Base-by-base conservation (phyloP, 2,329 filamentous ascomycete genomes). In the Colletotrichum sp. region DNA sequence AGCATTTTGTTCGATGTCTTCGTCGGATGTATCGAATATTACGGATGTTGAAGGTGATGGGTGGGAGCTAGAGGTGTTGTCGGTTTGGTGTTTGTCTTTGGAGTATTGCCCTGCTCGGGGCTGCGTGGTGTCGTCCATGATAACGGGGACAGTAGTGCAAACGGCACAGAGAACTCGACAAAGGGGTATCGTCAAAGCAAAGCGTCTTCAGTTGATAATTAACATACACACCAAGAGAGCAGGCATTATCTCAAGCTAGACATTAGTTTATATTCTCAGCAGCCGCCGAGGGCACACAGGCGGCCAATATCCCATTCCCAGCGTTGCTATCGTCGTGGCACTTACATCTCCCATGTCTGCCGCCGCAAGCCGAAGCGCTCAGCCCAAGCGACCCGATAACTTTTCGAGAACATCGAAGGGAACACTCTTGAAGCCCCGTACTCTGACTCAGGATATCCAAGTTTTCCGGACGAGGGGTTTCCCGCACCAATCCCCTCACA, bases 11-110 rank as follows among this genome's bases (percentile, higher is more conserved):
- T 70, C 68, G 10, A 70, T 21, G 13, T 60, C 52, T 69, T 63
- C 36, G 34, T 62, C 26, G 4, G 57, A 52, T 6, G 55, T 32
- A 2, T 24, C 21, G 26, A 52, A 55, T 32, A 55, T 64, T n/a
- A 36, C 30, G 6, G 68, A 70, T 1, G 68, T n/a, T 6, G 68
- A 63, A 18, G 57, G 59, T n/a, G 68, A 70, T 21, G 67, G 65
- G 2, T 57, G 65, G 2, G 65, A 34, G 65, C n/a, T 65, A 2
- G 63, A 39, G 21, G 5, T 44, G 8, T 65, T 34, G n/a, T 65
- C 32, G n/a, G 21, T 0, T 0, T 26, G 12, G 8, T 30, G 7
- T 5, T 44, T 44, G 0, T 21, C 24, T 18, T 36, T n/a, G 3
- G 34, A 3, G 63, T 21, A 16, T 16, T 26, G 34, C 13, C 21